Percentiles rank a stretch among this genome's conserved stretches.
These are phyloP conservation scores for Niveomyces coronatus DNA, from an alignment of 2,329 filamentous ascomycete genomes.

Conservation along the genomic window DNA sequence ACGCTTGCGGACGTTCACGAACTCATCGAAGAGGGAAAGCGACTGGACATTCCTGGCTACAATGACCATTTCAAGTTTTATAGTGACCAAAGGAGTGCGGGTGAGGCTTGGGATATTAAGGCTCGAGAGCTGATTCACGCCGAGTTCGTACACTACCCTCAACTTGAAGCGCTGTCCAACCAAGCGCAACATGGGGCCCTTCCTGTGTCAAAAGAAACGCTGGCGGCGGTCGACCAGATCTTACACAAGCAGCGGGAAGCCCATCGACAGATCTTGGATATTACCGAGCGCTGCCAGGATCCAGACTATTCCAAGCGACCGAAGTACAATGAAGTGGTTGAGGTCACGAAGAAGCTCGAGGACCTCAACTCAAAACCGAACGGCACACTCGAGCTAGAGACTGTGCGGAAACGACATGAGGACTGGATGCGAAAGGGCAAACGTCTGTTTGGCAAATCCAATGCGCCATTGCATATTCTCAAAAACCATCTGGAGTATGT, in stretches of 20 bases:
- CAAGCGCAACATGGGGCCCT: conserved; percentile 63
- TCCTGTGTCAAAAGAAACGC: conserved; percentile 73
- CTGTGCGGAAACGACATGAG: conserved; percentile 87
- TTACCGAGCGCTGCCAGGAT: conserved; percentile 69
- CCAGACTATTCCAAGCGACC: conserved; percentile 70
- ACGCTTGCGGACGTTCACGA: conserved; percentile 69
- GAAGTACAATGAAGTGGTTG: conserved; percentile 79
- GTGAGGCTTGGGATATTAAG: conserved; percentile 85
- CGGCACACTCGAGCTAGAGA: conserved; percentile 86
- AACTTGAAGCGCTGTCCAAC: conserved; percentile 80
- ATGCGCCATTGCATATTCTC: conserved; percentile 90
- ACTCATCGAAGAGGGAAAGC: conserved; percentile 66
- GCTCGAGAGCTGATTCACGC: conserved; percentile 88
- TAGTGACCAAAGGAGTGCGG: conserved; percentile 63
- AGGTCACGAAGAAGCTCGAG: conserved; percentile 77
- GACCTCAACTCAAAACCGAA: conserved; percentile 87
- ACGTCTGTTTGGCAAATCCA: conserved; percentile 95
- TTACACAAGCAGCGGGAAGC: conserved; percentile 93
- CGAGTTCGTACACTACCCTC: conserved; percentile 85
- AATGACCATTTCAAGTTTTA: conserved; percentile 73
- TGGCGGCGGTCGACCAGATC: conserved; percentile 78
- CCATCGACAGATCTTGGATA: conserved; percentile 72
- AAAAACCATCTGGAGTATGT: conserved; percentile 93
- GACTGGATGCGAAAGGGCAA: conserved; percentile 99
- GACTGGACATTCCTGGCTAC: conserved; percentile 66